Evolutionary conservation across 768 basidiomycete species (phyloP).

Genomic region (Boletus barrowsii): DNA sequence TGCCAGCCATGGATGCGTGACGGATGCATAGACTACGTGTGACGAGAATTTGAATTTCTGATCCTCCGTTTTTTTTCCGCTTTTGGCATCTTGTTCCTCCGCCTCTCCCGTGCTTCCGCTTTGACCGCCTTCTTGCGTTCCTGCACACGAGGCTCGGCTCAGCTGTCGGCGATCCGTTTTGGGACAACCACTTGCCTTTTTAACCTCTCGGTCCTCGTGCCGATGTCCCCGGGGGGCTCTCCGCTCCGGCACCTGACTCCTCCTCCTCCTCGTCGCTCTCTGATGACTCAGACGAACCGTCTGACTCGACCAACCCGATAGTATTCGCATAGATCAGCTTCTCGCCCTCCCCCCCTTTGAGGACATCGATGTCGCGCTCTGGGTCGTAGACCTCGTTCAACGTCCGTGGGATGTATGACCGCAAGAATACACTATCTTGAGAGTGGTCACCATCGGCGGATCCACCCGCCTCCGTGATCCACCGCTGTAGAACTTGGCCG

Average conservation of each 20-base stretch:
- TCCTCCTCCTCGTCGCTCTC: conserved; percentile 33
- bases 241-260: conserved; percentile 41
- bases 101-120: conserved; percentile 80
- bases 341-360: conserved; percentile 66
- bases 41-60: conserved; percentile 44
- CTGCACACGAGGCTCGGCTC: conserved; percentile 38
- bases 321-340: conserved; percentile 85
- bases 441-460: conserved; percentile 8
- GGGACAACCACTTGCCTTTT: conserved; percentile 57
- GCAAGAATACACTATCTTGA: conserved; percentile 84
- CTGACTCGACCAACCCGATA: conserved; percentile 67
- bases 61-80: conserved; percentile 87
- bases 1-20: conserved; percentile 90
- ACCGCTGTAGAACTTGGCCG: conserved; percentile 37
- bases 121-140: conserved; percentile 91
- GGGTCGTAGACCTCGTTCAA: conserved; percentile 93
- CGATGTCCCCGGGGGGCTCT: conserved; percentile 79
- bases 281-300: conserved; percentile 6
- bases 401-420: conserved; percentile 89
- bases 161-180: conserved; percentile 6
- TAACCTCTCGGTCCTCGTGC: conserved; percentile 87
- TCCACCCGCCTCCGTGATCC: conserved; percentile 43
- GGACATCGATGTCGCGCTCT: conserved; percentile 82
- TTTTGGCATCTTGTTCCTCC: conserved; percentile 94
- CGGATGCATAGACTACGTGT: conserved; percentile 58